A percentile compares a stretch with the other conserved stretches of the same genome.
These are phyloP conservation scores for Septoria linicola DNA, from an alignment of 2,329 filamentous ascomycete genomes.

Conservation along the genomic window DNA sequence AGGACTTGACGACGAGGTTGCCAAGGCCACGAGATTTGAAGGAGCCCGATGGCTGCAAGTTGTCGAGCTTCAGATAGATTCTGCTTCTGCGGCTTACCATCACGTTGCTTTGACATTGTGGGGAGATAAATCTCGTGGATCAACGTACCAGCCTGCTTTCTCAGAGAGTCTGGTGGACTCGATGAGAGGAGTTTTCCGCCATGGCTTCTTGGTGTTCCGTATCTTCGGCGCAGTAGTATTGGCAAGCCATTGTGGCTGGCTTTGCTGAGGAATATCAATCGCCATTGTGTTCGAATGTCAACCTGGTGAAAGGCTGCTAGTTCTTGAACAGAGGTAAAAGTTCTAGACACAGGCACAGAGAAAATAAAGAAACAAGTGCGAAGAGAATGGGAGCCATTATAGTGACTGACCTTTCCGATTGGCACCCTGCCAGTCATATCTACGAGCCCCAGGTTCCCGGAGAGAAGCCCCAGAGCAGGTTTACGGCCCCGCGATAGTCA, in stretches of 20 bases:
- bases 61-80: constrained; percentile 83
- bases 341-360: background rate
- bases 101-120: constrained; percentile 7
- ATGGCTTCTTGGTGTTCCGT: constrained; percentile 48
- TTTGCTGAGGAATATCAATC: constrained; percentile 12
- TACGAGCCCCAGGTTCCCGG: constrained; percentile 4
- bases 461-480: constrained; percentile 16
- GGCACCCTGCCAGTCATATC: constrained; percentile 9
- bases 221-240: constrained; percentile 8
- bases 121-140: background rate
- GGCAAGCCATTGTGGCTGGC: constrained; percentile 12
- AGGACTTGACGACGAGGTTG: constrained; percentile 52
- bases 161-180: constrained; percentile 66
- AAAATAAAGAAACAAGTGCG: constrained; percentile 8
- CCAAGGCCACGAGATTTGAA: constrained; percentile 80
- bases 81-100: constrained; percentile 53
- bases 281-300: constrained; percentile 12
- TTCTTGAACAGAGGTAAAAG: constrained; percentile 4
- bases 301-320: background rate
- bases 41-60: constrained; percentile 79
- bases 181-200: constrained; percentile 70
- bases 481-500: constrained; percentile 8
- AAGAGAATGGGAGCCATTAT: constrained; percentile 3
- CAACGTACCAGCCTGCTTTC: constrained; percentile 67
- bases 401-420: constrained; percentile 1